A percentile compares a stretch with the other conserved stretches of the same genome.
Conservation (phyloP, 2,329 filamentous ascomycete genomes). For the Shiraia sp. region DNA sequence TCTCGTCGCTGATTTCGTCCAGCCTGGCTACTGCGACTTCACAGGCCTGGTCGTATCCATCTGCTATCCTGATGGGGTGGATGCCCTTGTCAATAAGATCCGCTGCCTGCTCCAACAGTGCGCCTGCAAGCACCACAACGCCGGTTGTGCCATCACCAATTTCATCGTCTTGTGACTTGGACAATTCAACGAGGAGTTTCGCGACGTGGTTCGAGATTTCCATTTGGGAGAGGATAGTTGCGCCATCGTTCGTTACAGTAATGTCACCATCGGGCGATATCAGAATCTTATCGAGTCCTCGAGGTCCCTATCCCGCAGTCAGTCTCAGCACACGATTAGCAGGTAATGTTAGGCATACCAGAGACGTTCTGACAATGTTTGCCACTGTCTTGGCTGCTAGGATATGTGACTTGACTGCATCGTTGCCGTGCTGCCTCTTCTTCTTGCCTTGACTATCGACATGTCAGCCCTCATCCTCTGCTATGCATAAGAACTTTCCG, state of each 20-base stretch:
- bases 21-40: constrained; percentile 93
- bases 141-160: constrained; percentile 98
- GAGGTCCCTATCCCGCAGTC: constrained; percentile 65
- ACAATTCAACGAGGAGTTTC: constrained; percentile 93
- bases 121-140: constrained; percentile 93
- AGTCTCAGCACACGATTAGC: constrained; percentile 2
- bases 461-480: not conserved
- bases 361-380: constrained; percentile 95
- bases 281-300: constrained; percentile 97
- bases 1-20: constrained; percentile 88
- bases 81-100: constrained; percentile 99
- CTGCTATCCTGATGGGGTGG: constrained; percentile 96
- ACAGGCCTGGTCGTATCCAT: constrained; percentile 96
- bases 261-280: constrained; percentile 99
- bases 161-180: constrained; percentile 98
- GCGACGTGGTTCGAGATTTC: constrained; percentile 98
- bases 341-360: constrained; percentile 57
- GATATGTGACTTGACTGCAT: constrained; percentile 98
- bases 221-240: constrained; percentile 96
- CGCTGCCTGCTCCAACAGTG: constrained; percentile 92
- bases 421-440: constrained; percentile 93
- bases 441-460: constrained; percentile 84
- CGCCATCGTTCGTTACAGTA: constrained; percentile 98
- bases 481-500: constrained; percentile 7
- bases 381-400: constrained; percentile 94